Conservation (phyloP, 2,329 filamentous ascomycete genomes). For the Talaromyces funiculosus region DNA sequence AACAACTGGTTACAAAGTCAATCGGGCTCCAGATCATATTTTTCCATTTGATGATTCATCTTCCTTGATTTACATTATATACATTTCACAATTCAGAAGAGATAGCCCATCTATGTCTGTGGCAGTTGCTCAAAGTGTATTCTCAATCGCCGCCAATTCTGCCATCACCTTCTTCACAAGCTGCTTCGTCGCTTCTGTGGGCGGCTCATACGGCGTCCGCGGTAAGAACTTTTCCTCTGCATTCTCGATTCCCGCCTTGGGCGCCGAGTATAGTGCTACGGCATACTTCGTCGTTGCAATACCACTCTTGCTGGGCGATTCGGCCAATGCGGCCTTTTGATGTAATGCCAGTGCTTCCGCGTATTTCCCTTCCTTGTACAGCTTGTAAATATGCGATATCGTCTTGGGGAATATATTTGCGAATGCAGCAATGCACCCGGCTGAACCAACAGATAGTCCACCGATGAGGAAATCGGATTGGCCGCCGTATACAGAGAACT, state of each 20-base stretch:
- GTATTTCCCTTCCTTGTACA: slow-evolving; percentile 55
- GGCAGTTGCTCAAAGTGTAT: slow-evolving; percentile 18
- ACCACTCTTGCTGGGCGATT: slow-evolving; percentile 60
- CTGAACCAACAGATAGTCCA: slow-evolving; percentile 48
- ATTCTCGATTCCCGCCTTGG: slow-evolving; percentile 53
- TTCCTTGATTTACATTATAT: neutral
- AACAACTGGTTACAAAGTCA: neutral
- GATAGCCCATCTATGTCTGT: too few species aligned
- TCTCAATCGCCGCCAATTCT: slow-evolving; percentile 39
- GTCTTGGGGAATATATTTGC: slow-evolving; percentile 54
- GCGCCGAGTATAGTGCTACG: slow-evolving; percentile 55
- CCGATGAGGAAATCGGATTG: slow-evolving; percentile 66
- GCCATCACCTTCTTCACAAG: slow-evolving; percentile 38
- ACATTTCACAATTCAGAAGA: too few species aligned
- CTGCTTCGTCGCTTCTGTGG: slow-evolving; percentile 41
- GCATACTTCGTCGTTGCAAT: slow-evolving; percentile 66
- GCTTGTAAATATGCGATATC: slow-evolving; percentile 53
- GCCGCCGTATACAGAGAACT: slow-evolving; percentile 65
- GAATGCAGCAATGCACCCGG: slow-evolving; percentile 54
- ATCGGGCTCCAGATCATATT: too few species aligned
- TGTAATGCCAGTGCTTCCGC: slow-evolving; percentile 58
- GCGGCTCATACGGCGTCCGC: slow-evolving; percentile 55
- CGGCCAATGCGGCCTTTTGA: slow-evolving; percentile 57
- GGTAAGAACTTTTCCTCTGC: slow-evolving; percentile 56
- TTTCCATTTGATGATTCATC: too few species aligned